These are phyloP conservation scores for Xylaria grammica DNA, from an alignment of 495 filamentous ascomycete species.

Conservation along the genomic window DNA sequence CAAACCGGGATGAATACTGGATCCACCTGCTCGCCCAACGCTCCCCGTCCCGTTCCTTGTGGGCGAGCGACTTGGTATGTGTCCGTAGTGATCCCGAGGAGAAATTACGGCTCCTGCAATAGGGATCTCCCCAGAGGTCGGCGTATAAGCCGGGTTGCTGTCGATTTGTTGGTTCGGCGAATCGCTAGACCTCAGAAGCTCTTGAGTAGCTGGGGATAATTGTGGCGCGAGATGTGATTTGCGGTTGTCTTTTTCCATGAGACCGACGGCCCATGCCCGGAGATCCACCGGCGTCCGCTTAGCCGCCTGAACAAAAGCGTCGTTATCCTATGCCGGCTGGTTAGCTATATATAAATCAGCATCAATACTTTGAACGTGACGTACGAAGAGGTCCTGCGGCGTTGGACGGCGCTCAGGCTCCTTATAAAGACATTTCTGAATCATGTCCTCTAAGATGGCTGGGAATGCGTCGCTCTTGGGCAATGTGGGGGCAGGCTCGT, in stretches of 20 bases:
- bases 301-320: slow-evolving; percentile 91
- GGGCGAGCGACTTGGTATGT: slow-evolving; percentile 48
- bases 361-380: slow-evolving; percentile 24
- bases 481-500: slow-evolving; percentile 89
- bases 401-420: slow-evolving; percentile 85
- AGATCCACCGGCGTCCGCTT: slow-evolving; percentile 93
- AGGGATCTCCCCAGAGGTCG: slow-evolving; percentile 71
- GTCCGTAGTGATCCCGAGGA: slow-evolving; percentile 45
- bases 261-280: slow-evolving; percentile 83
- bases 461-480: slow-evolving; percentile 98
- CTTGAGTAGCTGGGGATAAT: slow-evolving; percentile 62
- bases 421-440: slow-evolving; percentile 93
- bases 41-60: slow-evolving; percentile 47
- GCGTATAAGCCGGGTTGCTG: slow-evolving; percentile 51
- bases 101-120: slow-evolving; percentile 60
- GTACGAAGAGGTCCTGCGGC: slow-evolving; percentile 80
- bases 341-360: slow-evolving; percentile 21
- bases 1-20: slow-evolving; percentile 56
- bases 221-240: slow-evolving; percentile 85
- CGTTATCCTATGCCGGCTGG: slow-evolving; percentile 68
- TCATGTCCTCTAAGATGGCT: slow-evolving; percentile 90
- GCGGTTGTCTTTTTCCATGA: slow-evolving; percentile 90
- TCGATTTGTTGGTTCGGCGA: slow-evolving; percentile 49
- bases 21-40: slow-evolving; percentile 48
- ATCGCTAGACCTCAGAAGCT: slow-evolving; percentile 59